Evolutionary conservation across 75 land plant species (phyloP), one percentile per base, ranked within the genome.

Genomic region (Ceratopteris richardii): DNA sequence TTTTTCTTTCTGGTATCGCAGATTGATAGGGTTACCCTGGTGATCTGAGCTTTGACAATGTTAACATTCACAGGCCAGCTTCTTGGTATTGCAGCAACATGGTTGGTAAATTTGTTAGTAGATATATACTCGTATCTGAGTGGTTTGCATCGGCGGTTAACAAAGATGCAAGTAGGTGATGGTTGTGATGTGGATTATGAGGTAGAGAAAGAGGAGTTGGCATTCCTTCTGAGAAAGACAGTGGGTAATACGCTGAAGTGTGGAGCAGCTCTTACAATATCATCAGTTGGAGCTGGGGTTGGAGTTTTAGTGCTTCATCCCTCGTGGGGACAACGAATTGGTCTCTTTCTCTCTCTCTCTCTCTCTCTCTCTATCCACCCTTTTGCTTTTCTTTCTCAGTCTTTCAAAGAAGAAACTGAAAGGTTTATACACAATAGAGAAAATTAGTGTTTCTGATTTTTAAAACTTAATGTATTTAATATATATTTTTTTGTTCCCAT

Each of bases 271-370:
- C 71, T 88, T 26, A 31, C 80, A 26, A 77, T 80, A 65, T 95
- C 90, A 43, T 85, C 98, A 17, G 63, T 88, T 69, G 89, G 98
- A 65, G 98, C 98, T 44, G 98, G 95, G n/a, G 67, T 85, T 23
- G 86, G 95, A 48, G 86, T 89, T 19, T 60, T 71, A 16, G 61
- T 88, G 29, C 39, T 73, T n/a, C 77, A 74, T 52, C 96, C 98
- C 16, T 85, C 95, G 50, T 50, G 64, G 29, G 98, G 98, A 30
- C 96, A 95, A 47, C 85, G 98, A 95, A 78, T 92, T 56, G 95
- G 97, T 91, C 39, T 46, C 30, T 62, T 6, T 48, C 25, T 31
- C 44, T 58, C 30, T 17, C 18, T 39, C 33, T 46, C 58, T 50
- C 25, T 71, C 37, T 46, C n/a, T 54, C 14, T 50, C 48, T 44